Evolutionary conservation across 148 eudicot genomes (phyloP).

Genomic region (Bassia scoparia): DNA sequence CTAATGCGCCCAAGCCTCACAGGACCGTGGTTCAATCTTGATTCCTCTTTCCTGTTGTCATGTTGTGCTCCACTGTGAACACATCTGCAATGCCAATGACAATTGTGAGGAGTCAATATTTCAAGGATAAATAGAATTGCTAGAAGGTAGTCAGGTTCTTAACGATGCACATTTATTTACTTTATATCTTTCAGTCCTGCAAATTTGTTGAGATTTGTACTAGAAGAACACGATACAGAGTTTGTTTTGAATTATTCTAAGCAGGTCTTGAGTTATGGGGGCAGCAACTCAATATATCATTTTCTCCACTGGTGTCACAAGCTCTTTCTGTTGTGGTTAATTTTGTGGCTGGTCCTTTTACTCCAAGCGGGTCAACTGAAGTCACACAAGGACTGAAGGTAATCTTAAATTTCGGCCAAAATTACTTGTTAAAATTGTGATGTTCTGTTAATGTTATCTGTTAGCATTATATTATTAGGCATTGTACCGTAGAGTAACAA

Average conservation of each 20-base stretch:
- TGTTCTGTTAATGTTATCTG: too few relatives aligned
- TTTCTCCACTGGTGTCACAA: not conserved
- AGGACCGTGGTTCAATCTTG: constrained; percentile 43
- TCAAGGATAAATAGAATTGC: not conserved
- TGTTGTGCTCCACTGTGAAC: not conserved
- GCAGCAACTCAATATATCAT: not conserved
- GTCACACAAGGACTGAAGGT: not conserved
- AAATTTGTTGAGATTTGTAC: not conserved
- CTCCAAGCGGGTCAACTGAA: not conserved
- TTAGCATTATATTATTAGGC: too few relatives aligned
- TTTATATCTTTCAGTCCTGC: not conserved
- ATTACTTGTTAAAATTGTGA: too few relatives aligned
- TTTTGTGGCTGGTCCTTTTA: not conserved
- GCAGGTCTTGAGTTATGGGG: not conserved
- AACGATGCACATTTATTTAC: not conserved
- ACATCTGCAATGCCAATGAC: not conserved
- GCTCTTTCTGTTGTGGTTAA: not conserved
- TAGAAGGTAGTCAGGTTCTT: not conserved
- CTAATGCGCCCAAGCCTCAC: constrained; percentile 92
- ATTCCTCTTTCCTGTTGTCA: not conserved
- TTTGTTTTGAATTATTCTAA: not conserved
- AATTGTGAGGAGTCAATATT: not conserved
- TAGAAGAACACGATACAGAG: not conserved
- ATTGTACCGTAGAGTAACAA: not conserved
- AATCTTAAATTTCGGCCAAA: not conserved